Evolutionary conservation across 208 protist genomes (phyloP), one percentile per base, ranked within the genome.

Genomic region (Wallacemonas sp.): DNA sequence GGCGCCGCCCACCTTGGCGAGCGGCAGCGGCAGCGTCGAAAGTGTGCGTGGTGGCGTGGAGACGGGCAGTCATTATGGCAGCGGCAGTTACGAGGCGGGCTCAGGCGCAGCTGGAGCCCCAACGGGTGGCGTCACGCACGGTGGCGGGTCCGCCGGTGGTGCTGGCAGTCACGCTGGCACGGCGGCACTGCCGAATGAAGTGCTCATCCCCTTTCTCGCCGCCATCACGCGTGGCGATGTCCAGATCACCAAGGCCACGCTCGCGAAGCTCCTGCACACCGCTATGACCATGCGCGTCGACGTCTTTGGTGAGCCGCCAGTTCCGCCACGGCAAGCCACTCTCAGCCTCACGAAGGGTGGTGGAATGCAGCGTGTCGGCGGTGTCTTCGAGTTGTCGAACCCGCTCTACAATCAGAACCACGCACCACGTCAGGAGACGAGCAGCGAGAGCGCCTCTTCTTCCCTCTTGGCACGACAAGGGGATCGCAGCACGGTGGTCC

Each of bases 251-350:
- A 84, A 85, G 63, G 66, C 66, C 49, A 77, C 80, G 12, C 70
- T 93, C 17, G 79, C 84, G 21, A 54, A 56, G 17, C 80, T 90
- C 17, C 75, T 95, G 26, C 75, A 90, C 63, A 66, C 60, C 11
- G 72, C 79, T 19, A 93, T 93, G 86, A 44, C 45, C 26, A 65
- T 76, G 51, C 90, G 90, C 6, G 58, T 62, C 3, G 82, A 95
- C 75, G 77, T 95, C 12, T 95, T 95, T 77, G 90, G 90, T 9
- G 82, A 88, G 46, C 90, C 90, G 17, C 90, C 90, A n/a, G 82
- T 74, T 3, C 66, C 63, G 24, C 77, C 74, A 49, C 86, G 86
- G 1, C 84, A 87, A 59, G 71, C 70, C 1, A 74, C 59, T 28
- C 58, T 80, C 36, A 86, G 70, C 15, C 56, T 90, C 28, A 61